Conservation (phyloP, 139 green algal species). For the Eudorina sp. region DNA sequence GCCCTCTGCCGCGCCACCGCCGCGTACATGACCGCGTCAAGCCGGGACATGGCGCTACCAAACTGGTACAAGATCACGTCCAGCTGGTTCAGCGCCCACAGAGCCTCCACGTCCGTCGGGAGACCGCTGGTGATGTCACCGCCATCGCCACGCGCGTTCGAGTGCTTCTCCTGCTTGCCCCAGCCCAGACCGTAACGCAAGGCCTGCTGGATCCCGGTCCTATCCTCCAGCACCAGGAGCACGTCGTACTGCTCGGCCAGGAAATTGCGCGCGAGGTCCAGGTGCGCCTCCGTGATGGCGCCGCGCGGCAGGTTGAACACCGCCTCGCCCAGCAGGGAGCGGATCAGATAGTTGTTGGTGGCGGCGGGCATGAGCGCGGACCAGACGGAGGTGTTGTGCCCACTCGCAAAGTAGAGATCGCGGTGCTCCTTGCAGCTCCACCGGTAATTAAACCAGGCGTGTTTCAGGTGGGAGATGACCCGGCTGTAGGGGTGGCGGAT, state of each 20-base stretch:
- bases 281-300: not conserved
- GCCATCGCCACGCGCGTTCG: not conserved
- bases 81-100: not conserved
- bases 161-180: not conserved
- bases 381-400: not conserved
- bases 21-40: conserved; percentile 20
- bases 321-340: conserved; percentile 14
- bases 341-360: conserved; percentile 41
- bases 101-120: not conserved
- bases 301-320: conserved; percentile 26
- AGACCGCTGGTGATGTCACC: not conserved
- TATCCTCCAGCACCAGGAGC: conserved; percentile 38
- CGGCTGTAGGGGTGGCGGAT: conserved; percentile 9
- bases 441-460: not conserved
- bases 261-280: not conserved
- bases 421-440: not conserved
- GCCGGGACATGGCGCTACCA: not conserved
- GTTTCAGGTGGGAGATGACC: conserved; percentile 30
- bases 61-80: conserved; percentile 2
- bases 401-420: not conserved
- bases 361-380: not conserved
- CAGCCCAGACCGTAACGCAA: conserved; percentile 31
- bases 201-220: too few species aligned
- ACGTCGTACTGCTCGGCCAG: conserved; percentile 35
- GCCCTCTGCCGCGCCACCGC: too few species aligned